These are phyloP conservation scores for Beauveria scarabaeidicola DNA, from an alignment of 2,329 filamentous ascomycete species.

Conservation along the genomic window DNA sequence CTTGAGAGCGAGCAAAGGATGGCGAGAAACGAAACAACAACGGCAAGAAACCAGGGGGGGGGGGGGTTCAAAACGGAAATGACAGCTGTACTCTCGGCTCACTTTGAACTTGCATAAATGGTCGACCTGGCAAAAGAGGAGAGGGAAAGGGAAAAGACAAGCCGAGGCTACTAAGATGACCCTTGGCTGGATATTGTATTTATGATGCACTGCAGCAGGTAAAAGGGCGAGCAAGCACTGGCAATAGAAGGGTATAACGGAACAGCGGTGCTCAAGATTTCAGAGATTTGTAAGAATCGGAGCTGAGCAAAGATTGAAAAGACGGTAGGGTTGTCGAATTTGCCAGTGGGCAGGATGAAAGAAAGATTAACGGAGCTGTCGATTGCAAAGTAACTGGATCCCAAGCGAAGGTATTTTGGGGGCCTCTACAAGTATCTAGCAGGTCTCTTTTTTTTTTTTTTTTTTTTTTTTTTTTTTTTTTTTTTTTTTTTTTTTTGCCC, in stretches of 20 bases:
- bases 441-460: background rate
- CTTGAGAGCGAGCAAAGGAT: background rate
- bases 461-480: background rate
- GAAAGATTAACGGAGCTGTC: background rate
- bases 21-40: background rate
- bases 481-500: background rate
- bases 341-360: background rate
- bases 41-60: background rate
- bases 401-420: background rate
- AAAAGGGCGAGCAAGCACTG: background rate
- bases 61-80: background rate
- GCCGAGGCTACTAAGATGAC: background rate
- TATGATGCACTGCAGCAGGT: background rate
- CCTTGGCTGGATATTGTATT: background rate
- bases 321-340: background rate
- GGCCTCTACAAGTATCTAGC: slow-evolving; percentile 1
- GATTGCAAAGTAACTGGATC: background rate
- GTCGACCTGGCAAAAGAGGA: background rate
- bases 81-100: background rate
- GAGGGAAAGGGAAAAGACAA: background rate
- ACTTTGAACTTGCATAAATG: background rate
- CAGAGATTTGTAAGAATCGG: background rate
- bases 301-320: background rate
- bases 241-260: background rate
- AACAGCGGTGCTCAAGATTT: background rate